Evolutionary conservation across 495 filamentous ascomycete genomes (phyloP).

Genomic region (Hyaloscypha finlandica): DNA sequence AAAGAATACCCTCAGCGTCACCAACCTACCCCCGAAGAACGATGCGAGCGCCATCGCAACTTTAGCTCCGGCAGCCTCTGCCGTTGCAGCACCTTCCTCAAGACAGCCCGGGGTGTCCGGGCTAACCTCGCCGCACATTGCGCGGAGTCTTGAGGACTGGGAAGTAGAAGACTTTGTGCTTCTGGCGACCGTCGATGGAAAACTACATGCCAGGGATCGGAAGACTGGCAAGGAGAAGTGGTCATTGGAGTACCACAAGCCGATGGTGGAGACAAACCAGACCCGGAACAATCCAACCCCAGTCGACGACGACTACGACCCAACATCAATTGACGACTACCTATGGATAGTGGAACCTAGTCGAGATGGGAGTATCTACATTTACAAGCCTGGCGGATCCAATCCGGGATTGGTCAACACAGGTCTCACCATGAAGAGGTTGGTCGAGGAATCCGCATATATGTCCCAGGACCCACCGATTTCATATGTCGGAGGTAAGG

Average conservation of each 20-base stretch:
- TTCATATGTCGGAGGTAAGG: constrained; percentile 89
- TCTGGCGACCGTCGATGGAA: constrained; percentile 98
- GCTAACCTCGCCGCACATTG: constrained; percentile 77
- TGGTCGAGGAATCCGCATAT: constrained; percentile 76
- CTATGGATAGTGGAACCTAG: constrained; percentile 98
- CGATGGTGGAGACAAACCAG: constrained; percentile 88
- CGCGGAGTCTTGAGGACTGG: constrained; percentile 97
- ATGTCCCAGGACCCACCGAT: constrained; percentile 68
- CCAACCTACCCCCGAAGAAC: constrained; percentile 37
- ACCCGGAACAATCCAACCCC: constrained; percentile 69
- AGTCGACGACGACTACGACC: constrained; percentile 46
- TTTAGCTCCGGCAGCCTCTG: constrained; percentile 82
- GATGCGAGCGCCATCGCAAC: constrained; percentile 92
- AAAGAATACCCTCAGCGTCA: constrained; percentile 30
- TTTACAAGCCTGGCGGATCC: constrained; percentile 72
- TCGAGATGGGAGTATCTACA: constrained; percentile 83
- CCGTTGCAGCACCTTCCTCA: constrained; percentile 82
- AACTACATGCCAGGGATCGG: constrained; percentile 88
- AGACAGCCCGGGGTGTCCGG: constrained; percentile 68
- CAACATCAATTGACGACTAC: constrained; percentile 70
- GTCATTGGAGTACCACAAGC: constrained; percentile 78
- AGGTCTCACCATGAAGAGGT: constrained; percentile 77
- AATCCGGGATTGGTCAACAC: constrained; percentile 77
- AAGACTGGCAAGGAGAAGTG: constrained; percentile 81
- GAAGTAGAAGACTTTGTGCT: constrained; percentile 99